These are phyloP conservation scores for Globisporangium iwayamae DNA, from an alignment of 352 stramenopile genomes.

Conservation along the genomic window DNA sequence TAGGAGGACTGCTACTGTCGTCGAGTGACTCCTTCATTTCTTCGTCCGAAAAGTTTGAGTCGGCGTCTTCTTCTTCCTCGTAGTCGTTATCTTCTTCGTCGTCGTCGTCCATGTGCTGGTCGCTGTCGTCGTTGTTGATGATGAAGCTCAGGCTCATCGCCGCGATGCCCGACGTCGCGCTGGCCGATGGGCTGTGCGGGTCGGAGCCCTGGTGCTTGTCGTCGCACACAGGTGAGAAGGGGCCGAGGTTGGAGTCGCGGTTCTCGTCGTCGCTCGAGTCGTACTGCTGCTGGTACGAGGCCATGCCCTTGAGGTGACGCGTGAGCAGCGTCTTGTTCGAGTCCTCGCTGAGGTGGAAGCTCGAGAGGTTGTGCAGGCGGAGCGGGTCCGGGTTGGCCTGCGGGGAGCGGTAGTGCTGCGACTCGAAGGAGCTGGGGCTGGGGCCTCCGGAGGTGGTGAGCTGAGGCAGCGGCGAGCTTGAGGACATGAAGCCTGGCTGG, in stretches of 20 bases:
- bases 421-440: slow-evolving; percentile 31
- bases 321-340: slow-evolving; percentile 35
- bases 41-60: slow-evolving; percentile 35
- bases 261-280: slow-evolving; percentile 30
- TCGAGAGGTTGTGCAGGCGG: slow-evolving; percentile 22
- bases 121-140: slow-evolving; percentile 54
- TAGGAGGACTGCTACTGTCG: slow-evolving; percentile 19
- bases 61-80: slow-evolving; percentile 20
- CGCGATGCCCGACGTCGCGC: slow-evolving; percentile 49
- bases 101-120: slow-evolving; percentile 25
- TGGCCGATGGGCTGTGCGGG: slow-evolving; percentile 17
- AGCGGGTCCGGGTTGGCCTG: slow-evolving; percentile 18
- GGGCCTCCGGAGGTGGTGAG: slow-evolving; percentile 31
- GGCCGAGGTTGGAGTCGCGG: slow-evolving; percentile 17
- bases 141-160: slow-evolving; percentile 86
- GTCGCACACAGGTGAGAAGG: slow-evolving; percentile 8
- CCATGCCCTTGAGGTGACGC: slow-evolving; percentile 42
- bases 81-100: slow-evolving; percentile 19
- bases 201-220: slow-evolving; percentile 11
- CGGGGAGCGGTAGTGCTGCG: slow-evolving; percentile 33
- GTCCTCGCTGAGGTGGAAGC: slow-evolving; percentile 35
- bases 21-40: slow-evolving; percentile 34
- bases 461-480: slow-evolving; percentile 24
- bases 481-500: slow-evolving; percentile 34
- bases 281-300: slow-evolving; percentile 18